Percentiles rank a stretch among this genome's conserved stretches.
Evolutionary conservation across 78 protist genomes (phyloP).

Genomic region (Cavenderia fasciculata): DNA sequence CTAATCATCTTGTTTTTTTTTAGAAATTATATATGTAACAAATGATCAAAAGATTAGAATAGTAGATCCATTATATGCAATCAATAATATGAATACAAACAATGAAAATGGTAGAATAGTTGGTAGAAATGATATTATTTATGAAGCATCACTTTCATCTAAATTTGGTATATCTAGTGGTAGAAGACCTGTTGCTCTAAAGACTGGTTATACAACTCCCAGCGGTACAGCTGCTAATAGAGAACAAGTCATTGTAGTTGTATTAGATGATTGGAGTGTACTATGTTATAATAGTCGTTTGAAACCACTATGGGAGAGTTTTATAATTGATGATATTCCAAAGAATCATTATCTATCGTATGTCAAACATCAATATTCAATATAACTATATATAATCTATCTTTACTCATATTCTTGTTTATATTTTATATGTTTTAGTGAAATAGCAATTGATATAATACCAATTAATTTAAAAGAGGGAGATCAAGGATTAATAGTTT

Average conservation of each 20-base stretch:
- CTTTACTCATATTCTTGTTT: not conserved
- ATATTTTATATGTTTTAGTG: not conserved
- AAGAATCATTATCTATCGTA: slow-evolving; percentile 42
- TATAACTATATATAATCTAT: not conserved
- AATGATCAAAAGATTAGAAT: slow-evolving; percentile 56
- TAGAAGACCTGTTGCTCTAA: slow-evolving; percentile 53
- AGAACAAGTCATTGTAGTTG: slow-evolving; percentile 38
- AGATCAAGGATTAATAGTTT: slow-evolving; percentile 51
- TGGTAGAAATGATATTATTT: not conserved
- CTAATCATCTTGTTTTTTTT: not conserved
- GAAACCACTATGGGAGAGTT: slow-evolving; percentile 52
- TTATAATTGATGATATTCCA: slow-evolving; percentile 18
- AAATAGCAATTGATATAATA: slow-evolving; percentile 21
- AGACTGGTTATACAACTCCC: slow-evolving; percentile 37
- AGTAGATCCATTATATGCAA: slow-evolving; percentile 6
- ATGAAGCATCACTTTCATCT: slow-evolving; percentile 54
- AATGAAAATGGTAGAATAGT: not conserved
- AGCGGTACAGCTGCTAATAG: not conserved
- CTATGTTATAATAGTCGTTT: slow-evolving; percentile 47
- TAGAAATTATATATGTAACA: slow-evolving; percentile 65
- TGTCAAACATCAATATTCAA: not conserved
- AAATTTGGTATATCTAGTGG: slow-evolving; percentile 65
- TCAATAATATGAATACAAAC: not conserved
- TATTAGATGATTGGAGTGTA: slow-evolving; percentile 51
- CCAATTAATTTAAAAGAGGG: not conserved